These are phyloP conservation scores for Catenaria anguillulae DNA, from an alignment of 371 early-diverging fungal genomes.

Conservation along the genomic window DNA sequence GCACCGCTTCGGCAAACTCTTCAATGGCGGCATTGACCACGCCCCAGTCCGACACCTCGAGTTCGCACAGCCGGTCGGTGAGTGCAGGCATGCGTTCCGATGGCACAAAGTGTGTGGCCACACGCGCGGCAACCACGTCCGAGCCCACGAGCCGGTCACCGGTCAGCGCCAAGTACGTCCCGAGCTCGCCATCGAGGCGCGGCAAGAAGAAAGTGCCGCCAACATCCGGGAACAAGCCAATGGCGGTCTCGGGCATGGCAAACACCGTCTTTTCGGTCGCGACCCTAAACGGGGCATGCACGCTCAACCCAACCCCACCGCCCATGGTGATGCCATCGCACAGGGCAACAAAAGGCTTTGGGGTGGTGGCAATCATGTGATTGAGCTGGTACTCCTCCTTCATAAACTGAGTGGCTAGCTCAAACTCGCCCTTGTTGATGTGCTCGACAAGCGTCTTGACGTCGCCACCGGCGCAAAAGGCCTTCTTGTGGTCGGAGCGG, in stretches of 20 bases:
- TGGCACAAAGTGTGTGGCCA: conserved; percentile 92
- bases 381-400: conserved; percentile 79
- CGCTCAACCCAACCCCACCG: conserved; percentile 87
- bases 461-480: conserved; percentile 96
- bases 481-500: conserved; percentile 55
- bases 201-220: conserved; percentile 88
- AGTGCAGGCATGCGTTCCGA: conserved; percentile 61
- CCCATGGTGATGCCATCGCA: conserved; percentile 93
- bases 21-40: conserved; percentile 79
- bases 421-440: conserved; percentile 22
- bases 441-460: conserved; percentile 36
- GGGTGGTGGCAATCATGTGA: conserved; percentile 70
- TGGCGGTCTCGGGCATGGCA: conserved; percentile 83
- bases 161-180: conserved; percentile 82
- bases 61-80: conserved; percentile 62
- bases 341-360: conserved; percentile 75
- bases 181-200: conserved; percentile 78
- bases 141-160: conserved; percentile 66
- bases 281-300: conserved; percentile 88
- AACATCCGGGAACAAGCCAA: conserved; percentile 88
- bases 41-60: conserved; percentile 63
- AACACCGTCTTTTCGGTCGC: conserved; percentile 84
- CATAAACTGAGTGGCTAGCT: conserved; percentile 61
- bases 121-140: conserved; percentile 77
- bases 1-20: conserved; percentile 64